These are phyloP conservation scores for Scenedesmus sp. DNA, from an alignment of 163 green algal species.

Conservation along the genomic window DNA sequence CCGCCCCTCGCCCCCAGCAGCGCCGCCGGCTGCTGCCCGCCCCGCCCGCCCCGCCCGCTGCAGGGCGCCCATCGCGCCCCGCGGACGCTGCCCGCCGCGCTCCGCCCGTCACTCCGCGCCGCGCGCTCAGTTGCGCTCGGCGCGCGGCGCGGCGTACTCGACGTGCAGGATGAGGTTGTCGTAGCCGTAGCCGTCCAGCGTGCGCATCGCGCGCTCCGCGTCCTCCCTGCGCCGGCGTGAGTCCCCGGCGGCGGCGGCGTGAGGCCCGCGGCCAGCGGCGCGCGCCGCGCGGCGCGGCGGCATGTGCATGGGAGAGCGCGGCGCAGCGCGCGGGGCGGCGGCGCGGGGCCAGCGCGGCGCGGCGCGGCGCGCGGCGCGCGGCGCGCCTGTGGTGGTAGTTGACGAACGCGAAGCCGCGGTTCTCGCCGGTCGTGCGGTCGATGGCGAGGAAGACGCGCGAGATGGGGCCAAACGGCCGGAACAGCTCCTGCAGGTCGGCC, in stretches of 20 bases:
- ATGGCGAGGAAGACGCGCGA: conserved; percentile 96
- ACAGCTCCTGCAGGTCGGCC: conserved; percentile 82
- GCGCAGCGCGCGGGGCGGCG: no score
- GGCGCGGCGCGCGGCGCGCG: neutral
- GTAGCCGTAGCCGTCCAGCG: conserved; percentile 96
- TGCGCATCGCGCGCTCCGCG: conserved; percentile 86
- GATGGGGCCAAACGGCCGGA: conserved; percentile 93
- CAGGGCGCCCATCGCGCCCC: no score
- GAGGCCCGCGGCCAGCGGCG: no score
- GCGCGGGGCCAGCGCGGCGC: no score
- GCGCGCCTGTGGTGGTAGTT: conserved; percentile 91
- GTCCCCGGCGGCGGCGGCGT: no score
- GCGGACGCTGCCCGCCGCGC: neutral
- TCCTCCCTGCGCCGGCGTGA: conserved; percentile 75
- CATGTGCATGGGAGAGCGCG: neutral
- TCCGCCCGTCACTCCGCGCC: neutral
- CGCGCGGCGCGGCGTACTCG: conserved; percentile 88
- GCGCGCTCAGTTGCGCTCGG: conserved; percentile 46
- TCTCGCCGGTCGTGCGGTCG: conserved; percentile 95
- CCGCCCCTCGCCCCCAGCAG: no score
- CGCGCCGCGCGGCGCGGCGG: no score
- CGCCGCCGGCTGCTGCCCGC: no score
- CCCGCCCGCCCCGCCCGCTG: no score
- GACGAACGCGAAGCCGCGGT: conserved; percentile 97
- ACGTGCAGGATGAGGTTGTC: conserved; percentile 98